A percentile compares a stretch with the other conserved stretches of the same genome.
phyloP scores from a whole-genome alignment of 2,329 filamentous ascomycete species.

The Penicillium sp. region DNA sequence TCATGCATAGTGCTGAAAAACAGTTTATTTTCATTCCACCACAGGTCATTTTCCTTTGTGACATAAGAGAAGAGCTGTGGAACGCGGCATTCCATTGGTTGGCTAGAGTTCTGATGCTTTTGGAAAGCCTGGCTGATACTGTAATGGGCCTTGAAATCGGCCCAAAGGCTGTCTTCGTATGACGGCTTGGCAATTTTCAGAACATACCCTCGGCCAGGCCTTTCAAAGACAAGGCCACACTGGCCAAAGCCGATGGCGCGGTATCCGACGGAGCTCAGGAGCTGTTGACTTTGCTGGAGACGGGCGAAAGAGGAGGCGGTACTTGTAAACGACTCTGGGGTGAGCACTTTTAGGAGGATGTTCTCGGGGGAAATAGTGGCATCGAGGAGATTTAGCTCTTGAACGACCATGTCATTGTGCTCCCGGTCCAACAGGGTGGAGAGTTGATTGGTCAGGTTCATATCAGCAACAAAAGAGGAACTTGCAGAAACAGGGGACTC shows the following conservation, averaged over 20 bases:
- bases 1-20: background rate
- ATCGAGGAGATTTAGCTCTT: background rate
- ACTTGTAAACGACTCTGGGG: background rate
- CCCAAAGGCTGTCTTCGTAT: too few relatives aligned
- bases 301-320: conserved; percentile 5
- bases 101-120: background rate
- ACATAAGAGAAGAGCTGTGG: conserved; percentile 11
- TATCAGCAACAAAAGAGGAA: background rate
- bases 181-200: too few relatives aligned
- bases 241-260: too few relatives aligned
- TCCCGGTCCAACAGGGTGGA: conserved; percentile 3
- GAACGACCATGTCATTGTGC: background rate
- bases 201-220: too few relatives aligned
- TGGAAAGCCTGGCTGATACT: background rate
- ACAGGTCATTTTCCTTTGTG: background rate
- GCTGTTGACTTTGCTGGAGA: background rate
- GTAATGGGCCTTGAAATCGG: too few relatives aligned
- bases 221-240: too few relatives aligned
- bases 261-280: background rate
- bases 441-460: background rate
- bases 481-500: background rate
- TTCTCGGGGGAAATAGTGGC: conserved; percentile 5
- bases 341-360: conserved; percentile 7
- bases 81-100: conserved; percentile 5
- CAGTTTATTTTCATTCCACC: conserved; percentile 7